Evolutionary conservation across 768 basidiomycete genomes (phyloP).

Genomic region (Termitomyces sp.): DNA sequence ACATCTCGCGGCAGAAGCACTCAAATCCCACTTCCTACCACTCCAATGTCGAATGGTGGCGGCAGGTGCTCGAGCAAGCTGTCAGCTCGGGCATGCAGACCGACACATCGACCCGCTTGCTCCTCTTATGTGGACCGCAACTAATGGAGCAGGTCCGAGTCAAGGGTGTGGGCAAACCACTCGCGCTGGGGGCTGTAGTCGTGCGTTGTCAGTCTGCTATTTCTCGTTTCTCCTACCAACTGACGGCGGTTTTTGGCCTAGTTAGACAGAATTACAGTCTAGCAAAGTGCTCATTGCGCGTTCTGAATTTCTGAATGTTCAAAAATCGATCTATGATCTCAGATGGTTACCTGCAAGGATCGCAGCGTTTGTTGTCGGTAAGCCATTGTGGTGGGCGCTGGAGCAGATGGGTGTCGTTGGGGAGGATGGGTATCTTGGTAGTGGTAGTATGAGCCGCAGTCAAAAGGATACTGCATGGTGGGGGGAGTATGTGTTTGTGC

Average conservation of each 20-base stretch:
- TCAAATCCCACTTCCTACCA: slow-evolving; percentile 82
- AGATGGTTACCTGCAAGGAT: slow-evolving; percentile 70
- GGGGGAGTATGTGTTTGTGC: slow-evolving; percentile 70
- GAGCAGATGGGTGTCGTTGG: slow-evolving; percentile 73
- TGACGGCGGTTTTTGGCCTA: slow-evolving; percentile 36
- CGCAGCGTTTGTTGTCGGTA: slow-evolving; percentile 67
- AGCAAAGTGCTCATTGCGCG: slow-evolving; percentile 43
- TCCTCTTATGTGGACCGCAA: slow-evolving; percentile 51
- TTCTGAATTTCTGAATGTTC: slow-evolving; percentile 51
- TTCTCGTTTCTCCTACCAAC: neutral
- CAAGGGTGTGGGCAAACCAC: slow-evolving; percentile 72
- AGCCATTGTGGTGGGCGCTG: slow-evolving; percentile 85
- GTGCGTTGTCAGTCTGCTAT: slow-evolving; percentile 43
- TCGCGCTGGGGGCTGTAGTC: slow-evolving; percentile 66
- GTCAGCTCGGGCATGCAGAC: slow-evolving; percentile 57
- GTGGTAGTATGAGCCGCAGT: slow-evolving; percentile 15
- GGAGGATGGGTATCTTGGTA: slow-evolving; percentile 46
- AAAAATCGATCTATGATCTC: slow-evolving; percentile 62
- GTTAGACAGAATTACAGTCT: slow-evolving; percentile 65
- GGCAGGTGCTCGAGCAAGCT: slow-evolving; percentile 55
- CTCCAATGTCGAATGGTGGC: slow-evolving; percentile 90
- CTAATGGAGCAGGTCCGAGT: slow-evolving; percentile 60
- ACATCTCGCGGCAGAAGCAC: slow-evolving; percentile 77
- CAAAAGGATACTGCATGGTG: slow-evolving; percentile 49
- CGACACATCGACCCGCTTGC: slow-evolving; percentile 43